These are phyloP conservation scores for Prunus fruticosa DNA, from an alignment of 306 rosid genomes.

Conservation along the genomic window DNA sequence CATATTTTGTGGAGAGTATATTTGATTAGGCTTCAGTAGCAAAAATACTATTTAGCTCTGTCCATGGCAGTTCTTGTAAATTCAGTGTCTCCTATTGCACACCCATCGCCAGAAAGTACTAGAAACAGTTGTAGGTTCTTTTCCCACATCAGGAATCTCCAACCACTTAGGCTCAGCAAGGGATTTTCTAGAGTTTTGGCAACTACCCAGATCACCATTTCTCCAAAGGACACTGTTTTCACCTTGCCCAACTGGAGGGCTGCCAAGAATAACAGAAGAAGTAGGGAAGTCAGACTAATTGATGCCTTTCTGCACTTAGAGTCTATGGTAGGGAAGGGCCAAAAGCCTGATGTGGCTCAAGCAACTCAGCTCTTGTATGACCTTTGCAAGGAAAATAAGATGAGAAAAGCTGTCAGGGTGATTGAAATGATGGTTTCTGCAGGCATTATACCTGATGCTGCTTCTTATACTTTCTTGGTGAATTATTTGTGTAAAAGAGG, in stretches of 20 bases:
- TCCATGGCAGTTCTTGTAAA: conserved; percentile 59
- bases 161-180: conserved; percentile 42
- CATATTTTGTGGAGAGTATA: not conserved
- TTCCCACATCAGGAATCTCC: conserved; percentile 44
- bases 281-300: conserved; percentile 48
- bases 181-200: conserved; percentile 73
- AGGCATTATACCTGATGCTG: conserved; percentile 70
- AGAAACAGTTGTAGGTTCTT: conserved; percentile 42
- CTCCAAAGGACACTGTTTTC: conserved; percentile 60
- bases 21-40: conserved; percentile 15
- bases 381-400: conserved; percentile 66
- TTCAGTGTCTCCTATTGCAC: conserved; percentile 42
- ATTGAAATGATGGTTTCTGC: conserved; percentile 81
- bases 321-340: conserved; percentile 62
- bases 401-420: conserved; percentile 59
- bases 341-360: conserved; percentile 66
- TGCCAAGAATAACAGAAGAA: conserved; percentile 49
- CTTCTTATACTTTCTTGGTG: conserved; percentile 65
- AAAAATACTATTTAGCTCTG: conserved; percentile 7
- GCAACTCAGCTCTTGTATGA: conserved; percentile 85
- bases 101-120: conserved; percentile 37
- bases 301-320: conserved; percentile 72
- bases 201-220: conserved; percentile 52
- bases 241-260: conserved; percentile 67
- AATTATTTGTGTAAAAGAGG: conserved; percentile 74